phyloP scores from a whole-genome alignment of 1,284 basidiomycete species.

The Cryptococcus sp. region DNA sequence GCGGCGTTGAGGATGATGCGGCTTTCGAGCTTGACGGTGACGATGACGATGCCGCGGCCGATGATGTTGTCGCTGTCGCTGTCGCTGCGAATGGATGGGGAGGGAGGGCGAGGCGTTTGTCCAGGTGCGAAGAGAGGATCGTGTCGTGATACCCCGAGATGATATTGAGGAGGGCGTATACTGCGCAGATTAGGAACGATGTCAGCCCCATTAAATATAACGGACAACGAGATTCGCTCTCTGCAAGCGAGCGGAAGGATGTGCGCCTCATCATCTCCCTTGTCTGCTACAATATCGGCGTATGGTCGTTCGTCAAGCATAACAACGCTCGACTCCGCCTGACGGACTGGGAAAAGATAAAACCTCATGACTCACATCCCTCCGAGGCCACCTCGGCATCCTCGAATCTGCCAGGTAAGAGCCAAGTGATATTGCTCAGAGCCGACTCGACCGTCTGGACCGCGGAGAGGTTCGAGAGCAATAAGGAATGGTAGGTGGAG shows the following conservation, averaged over 20 bases:
- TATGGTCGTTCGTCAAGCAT: too few relatives aligned
- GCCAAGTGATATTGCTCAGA: slow-evolving; percentile 86
- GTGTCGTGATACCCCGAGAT: slow-evolving; percentile 72
- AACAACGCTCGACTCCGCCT: background rate
- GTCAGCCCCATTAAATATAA: background rate
- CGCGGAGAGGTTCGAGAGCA: slow-evolving; percentile 77
- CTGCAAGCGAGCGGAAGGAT: too few relatives aligned
- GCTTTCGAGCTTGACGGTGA: background rate
- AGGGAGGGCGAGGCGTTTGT: slow-evolving; percentile 66
- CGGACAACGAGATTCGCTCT: too few relatives aligned
- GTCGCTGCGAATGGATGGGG: slow-evolving; percentile 52
- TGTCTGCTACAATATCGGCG: background rate
- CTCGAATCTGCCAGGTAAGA: slow-evolving; percentile 92
- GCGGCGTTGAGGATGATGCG: slow-evolving; percentile 1
- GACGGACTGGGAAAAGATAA: slow-evolving; percentile 5
- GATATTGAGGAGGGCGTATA: slow-evolving; percentile 49
- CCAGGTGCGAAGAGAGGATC: slow-evolving; percentile 67
- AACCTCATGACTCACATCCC: slow-evolving; percentile 67
- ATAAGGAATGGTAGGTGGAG: slow-evolving; percentile 71
- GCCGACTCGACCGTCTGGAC: slow-evolving; percentile 86
- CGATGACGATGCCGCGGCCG: slow-evolving; percentile 28
- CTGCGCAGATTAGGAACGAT: slow-evolving; percentile 22
- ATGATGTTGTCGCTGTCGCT: slow-evolving; percentile 61
- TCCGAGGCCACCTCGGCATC: slow-evolving; percentile 93
- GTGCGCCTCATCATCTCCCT: background rate